These are phyloP conservation scores for Fusarium pininemorale DNA, from an alignment of 2,329 filamentous ascomycete genomes.

Conservation along the genomic window DNA sequence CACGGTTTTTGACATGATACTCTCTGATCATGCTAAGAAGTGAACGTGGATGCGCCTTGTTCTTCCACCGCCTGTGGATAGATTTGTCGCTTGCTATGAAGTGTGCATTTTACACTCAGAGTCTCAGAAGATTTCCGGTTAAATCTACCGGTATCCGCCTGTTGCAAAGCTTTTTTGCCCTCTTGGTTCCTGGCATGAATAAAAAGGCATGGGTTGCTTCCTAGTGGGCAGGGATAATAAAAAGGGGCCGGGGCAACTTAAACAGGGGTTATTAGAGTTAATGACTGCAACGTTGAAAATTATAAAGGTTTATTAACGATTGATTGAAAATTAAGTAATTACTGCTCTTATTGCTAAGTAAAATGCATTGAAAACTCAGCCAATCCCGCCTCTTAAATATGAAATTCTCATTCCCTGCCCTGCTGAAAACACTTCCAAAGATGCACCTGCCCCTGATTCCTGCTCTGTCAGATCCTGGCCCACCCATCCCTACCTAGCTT, in stretches of 20 bases:
- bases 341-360: neutral
- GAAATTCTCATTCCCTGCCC: neutral
- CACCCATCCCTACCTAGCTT: conserved; percentile 1
- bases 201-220: conserved; percentile 16
- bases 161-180: conserved; percentile 9
- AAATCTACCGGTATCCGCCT: conserved; percentile 1
- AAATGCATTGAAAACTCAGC: neutral
- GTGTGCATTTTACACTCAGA: neutral
- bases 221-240: conserved; percentile 24
- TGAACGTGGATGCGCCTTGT: conserved; percentile 5
- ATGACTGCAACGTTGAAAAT: neutral
- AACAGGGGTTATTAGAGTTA: conserved; percentile 20
- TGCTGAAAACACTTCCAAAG: conserved; percentile 6
- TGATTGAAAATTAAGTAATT: neutral
- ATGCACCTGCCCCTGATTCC: conserved; percentile 23
- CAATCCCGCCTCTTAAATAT: neutral
- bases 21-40: neutral
- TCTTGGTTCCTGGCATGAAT: conserved; percentile 14
- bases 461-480: conserved; percentile 11
- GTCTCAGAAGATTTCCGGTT: neutral
- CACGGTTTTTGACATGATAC: neutral
- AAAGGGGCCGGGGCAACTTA: conserved; percentile 22
- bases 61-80: neutral
- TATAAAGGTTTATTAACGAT: neutral
- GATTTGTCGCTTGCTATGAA: neutral